Conservation (phyloP, 2,329 filamentous ascomycete genomes). For the Penicillium sp. region DNA sequence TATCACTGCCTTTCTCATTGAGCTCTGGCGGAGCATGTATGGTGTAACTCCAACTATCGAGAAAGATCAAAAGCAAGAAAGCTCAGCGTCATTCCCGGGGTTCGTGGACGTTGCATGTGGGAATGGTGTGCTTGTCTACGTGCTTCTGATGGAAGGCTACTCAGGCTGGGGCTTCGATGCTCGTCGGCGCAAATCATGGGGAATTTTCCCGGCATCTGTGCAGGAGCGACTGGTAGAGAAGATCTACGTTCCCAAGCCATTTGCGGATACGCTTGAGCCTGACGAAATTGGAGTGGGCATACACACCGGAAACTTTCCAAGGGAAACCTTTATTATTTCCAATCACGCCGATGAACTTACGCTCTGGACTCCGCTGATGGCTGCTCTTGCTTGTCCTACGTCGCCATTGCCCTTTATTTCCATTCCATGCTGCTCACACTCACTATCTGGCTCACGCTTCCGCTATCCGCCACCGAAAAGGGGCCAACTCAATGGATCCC, state of each 20-base stretch:
- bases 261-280: constrained; percentile 31
- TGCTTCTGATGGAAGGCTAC: constrained; percentile 79
- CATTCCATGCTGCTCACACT: constrained; percentile 93
- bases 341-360: constrained; percentile 98
- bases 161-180: constrained; percentile 89
- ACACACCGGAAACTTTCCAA: constrained; percentile 62
- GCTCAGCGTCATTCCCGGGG: constrained; percentile 62
- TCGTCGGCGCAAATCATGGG: constrained; percentile 79
- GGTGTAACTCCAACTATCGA: constrained; percentile 27
- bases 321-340: constrained; percentile 84
- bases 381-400: constrained; percentile 52
- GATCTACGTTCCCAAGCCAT: constrained; percentile 58
- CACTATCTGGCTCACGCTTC: constrained; percentile 70
- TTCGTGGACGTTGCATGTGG: constrained; percentile 97
- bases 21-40: constrained; percentile 88
- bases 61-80: constrained; percentile 3
- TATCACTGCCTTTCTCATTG: constrained; percentile 88
- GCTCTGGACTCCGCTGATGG: constrained; percentile 89
- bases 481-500: constrained; percentile 18
- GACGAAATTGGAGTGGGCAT: constrained; percentile 21
- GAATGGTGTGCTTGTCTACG: constrained; percentile 83
- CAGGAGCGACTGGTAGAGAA: constrained; percentile 55
- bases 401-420: constrained; percentile 80
- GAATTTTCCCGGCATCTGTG: constrained; percentile 58
- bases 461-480: constrained; percentile 49